Evolutionary conservation across 179 eudicot genomes (phyloP), one percentile per base, ranked within the genome.

Genomic region (Drosera spatulata): DNA sequence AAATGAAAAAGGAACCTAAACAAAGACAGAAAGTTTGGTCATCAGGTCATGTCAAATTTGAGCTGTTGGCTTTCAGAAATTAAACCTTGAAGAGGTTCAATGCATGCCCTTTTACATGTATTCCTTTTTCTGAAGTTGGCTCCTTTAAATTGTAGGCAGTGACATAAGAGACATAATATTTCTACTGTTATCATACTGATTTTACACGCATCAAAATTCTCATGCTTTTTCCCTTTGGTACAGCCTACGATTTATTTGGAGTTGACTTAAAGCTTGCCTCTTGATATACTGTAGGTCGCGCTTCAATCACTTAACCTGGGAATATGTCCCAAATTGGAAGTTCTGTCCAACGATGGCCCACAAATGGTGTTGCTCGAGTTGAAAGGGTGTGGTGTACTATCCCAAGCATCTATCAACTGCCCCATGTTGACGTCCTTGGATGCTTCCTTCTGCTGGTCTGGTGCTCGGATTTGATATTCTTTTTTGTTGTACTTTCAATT

Each of bases 371-470:
- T 86, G 64, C 95, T 93, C 55, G 99, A 93, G 76, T 59, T 93
- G 81, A 93, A 93, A 71, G 99, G 99, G 39, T 93, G 99, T 73
- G 99, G 99, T 62, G 99, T 86, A 39, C 58, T 93, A 63, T 93
- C 97, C 9, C 90, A 93, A 65, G 99, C 91, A 59, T 75, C 77
- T 5, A 85, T 93, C 53, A 62, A 79, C 62, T 93, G 99, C 73
- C 97, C 99, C 14, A 76, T 79, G 59, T 73, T 93, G 55, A 83
- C 88, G 38, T 86, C 93, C 69, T 67, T 93, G 73, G 99, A 93
- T 77, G 95, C 99, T 67, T 93, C 99, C 45, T 93, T 89, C 67
- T 93, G 99, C 93, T 84, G 98, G 98, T 91, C 48, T 51, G 53
- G 51, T 13, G 58, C 2, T 22, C 42, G 11, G 10, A 55, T 37